These are phyloP conservation scores for Venturia aucupariae DNA, from an alignment of 2,329 filamentous ascomycete genomes.

Conservation along the genomic window DNA sequence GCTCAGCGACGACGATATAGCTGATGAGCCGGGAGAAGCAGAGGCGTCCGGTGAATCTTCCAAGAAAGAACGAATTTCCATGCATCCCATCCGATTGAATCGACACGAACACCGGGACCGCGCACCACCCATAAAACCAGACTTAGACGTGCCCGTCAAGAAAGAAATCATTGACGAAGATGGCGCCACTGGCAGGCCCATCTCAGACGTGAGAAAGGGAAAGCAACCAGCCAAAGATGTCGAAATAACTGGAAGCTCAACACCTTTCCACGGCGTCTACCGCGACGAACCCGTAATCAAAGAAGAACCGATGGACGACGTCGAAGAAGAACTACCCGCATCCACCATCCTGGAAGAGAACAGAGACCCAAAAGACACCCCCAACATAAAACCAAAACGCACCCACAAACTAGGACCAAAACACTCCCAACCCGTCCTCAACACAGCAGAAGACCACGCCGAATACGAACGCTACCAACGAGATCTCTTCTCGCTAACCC, in stretches of 20 bases:
- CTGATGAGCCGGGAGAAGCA: background rate
- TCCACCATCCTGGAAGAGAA: conserved; percentile 20
- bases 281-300: conserved; percentile 38
- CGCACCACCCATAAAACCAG: conserved; percentile 9
- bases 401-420: conserved; percentile 24
- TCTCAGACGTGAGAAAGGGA: conserved; percentile 23
- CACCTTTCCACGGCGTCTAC: conserved; percentile 36
- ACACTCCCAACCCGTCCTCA: conserved; percentile 26
- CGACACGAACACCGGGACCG: conserved; percentile 24
- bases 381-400: background rate
- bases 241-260: conserved; percentile 33
- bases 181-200: conserved; percentile 16
- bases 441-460: conserved; percentile 43
- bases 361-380: conserved; percentile 14
- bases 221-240: conserved; percentile 28
- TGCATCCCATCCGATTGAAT: conserved; percentile 49
- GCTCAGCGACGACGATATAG: conserved; percentile 41
- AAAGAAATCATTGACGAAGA: conserved; percentile 2
- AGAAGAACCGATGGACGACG: conserved; percentile 42
- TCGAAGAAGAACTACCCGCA: conserved; percentile 25
- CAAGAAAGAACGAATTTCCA: conserved; percentile 8
- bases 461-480: conserved; percentile 41
- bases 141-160: conserved; percentile 1
- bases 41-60: background rate
- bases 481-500: conserved; percentile 37